A percentile compares a stretch with the other conserved stretches of the same genome.
Evolutionary conservation across 495 filamentous ascomycete species (phyloP).

Genomic region (Lichina pygmaea): DNA sequence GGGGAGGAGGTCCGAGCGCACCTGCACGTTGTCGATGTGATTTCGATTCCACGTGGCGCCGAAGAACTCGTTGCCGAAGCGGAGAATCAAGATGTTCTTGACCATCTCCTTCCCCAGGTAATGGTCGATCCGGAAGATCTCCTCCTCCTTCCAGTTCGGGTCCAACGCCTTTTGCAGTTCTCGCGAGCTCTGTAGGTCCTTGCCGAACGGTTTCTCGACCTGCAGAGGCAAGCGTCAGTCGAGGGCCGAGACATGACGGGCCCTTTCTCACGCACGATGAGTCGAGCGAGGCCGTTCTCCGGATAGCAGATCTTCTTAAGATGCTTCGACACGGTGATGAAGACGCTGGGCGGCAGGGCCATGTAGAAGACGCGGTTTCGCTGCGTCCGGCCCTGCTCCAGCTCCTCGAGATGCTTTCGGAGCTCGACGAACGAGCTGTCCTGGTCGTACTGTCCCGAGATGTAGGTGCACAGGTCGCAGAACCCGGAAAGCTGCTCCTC

Average conservation of each 20-base stretch:
- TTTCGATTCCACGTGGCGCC: slow-evolving; percentile 97
- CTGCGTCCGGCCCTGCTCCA: slow-evolving; percentile 61
- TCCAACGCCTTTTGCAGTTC: slow-evolving; percentile 86
- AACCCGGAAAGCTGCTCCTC: slow-evolving; percentile 86
- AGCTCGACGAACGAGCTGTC: slow-evolving; percentile 84
- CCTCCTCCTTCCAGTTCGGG: slow-evolving; percentile 97
- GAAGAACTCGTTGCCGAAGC: slow-evolving; percentile 98
- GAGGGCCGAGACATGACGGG: not conserved
- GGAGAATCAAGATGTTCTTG: slow-evolving; percentile 95
- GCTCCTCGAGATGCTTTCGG: slow-evolving; percentile 64
- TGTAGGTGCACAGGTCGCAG: slow-evolving; percentile 64
- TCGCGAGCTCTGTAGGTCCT: slow-evolving; percentile 80
- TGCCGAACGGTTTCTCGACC: slow-evolving; percentile 99
- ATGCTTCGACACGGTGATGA: slow-evolving; percentile 90
- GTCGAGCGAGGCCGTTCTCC: slow-evolving; percentile 57
- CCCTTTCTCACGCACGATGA: slow-evolving; percentile 40
- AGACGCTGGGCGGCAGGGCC: slow-evolving; percentile 93
- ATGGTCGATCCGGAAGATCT: slow-evolving; percentile 98
- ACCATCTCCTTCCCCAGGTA: slow-evolving; percentile 99
- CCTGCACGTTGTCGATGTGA: slow-evolving; percentile 94
- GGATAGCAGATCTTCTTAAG: slow-evolving; percentile 95
- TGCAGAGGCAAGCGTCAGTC: slow-evolving; percentile 13
- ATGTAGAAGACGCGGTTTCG: slow-evolving; percentile 95
- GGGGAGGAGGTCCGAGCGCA: slow-evolving; percentile 1
- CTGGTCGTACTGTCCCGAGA: slow-evolving; percentile 91